These are phyloP conservation scores for Sinapis alba DNA, from an alignment of 441 rosid genomes.

Conservation along the genomic window DNA sequence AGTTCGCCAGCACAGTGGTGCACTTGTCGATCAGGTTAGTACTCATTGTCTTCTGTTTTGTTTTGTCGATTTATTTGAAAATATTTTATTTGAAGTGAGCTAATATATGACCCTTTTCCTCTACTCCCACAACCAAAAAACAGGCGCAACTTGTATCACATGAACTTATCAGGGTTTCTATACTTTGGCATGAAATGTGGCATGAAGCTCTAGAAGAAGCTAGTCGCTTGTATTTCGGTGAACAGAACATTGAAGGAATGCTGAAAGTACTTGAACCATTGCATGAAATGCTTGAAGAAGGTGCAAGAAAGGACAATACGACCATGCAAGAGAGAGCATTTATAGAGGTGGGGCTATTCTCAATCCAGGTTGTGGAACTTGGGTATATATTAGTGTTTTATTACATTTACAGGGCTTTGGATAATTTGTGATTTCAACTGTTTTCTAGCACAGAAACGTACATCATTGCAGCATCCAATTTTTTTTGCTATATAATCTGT, in stretches of 20 bases:
- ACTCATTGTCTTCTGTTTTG: constrained; percentile 9
- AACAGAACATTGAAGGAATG: constrained; percentile 99
- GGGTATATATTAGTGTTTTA: constrained; percentile 11
- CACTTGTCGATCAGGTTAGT: constrained; percentile 91
- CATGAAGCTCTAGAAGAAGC: constrained; percentile 99
- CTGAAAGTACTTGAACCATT: constrained; percentile 93
- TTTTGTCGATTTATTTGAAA: constrained; percentile 23
- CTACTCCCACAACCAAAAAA: constrained; percentile 10
- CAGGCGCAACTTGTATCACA: constrained; percentile 98
- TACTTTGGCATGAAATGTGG: constrained; percentile 99
- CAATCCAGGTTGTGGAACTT: not conserved
- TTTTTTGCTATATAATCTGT: constrained; percentile 10
- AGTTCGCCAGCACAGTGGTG: constrained; percentile 97
- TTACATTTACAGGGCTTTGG: not conserved
- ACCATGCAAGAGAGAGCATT: constrained; percentile 94
- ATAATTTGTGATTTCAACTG: constrained; percentile 14
- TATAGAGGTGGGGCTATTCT: constrained; percentile 69
- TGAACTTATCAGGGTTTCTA: constrained; percentile 95
- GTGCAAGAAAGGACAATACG: constrained; percentile 71
- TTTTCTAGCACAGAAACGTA: constrained; percentile 13
- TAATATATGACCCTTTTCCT: constrained; percentile 17
- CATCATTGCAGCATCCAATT: constrained; percentile 11
- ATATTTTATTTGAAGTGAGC: not conserved
- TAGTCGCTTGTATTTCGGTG: constrained; percentile 98
- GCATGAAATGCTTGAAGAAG: constrained; percentile 94